These are phyloP conservation scores for Sicyos edulis DNA, from an alignment of 306 rosid genomes.

Conservation along the genomic window DNA sequence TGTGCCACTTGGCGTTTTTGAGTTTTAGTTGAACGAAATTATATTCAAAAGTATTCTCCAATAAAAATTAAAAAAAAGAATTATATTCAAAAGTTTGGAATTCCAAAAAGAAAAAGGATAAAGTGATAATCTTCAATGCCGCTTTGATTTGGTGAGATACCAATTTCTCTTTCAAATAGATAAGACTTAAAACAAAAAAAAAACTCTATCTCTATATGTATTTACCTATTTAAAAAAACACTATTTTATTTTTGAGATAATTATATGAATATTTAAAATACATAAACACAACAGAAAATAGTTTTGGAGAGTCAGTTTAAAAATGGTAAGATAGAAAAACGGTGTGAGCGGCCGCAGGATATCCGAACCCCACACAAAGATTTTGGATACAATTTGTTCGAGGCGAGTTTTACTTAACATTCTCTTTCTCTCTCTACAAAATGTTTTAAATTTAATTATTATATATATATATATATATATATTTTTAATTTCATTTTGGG, in stretches of 20 bases:
- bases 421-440: slow-evolving; percentile 6
- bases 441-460: neutral
- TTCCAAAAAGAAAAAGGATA: neutral
- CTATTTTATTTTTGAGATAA: too few relatives aligned
- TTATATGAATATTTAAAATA: neutral
- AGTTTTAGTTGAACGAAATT: too few relatives aligned
- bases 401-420: neutral
- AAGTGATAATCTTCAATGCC: neutral
- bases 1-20: too few relatives aligned
- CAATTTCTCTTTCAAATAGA: neutral
- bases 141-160: neutral
- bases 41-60: too few relatives aligned
- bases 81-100: neutral
- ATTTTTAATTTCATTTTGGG: neutral
- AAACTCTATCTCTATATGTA: neutral
- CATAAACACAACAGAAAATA: neutral
- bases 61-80: too few relatives aligned
- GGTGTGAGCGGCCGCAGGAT: slow-evolving; percentile 12
- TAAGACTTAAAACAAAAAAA: neutral
- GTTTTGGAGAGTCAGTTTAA: neutral
- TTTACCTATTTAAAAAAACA: too few relatives aligned
- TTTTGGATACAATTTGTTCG: slow-evolving; percentile 13
- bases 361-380: slow-evolving; percentile 5
- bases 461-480: too few relatives aligned
- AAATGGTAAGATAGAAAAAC: neutral